These are phyloP conservation scores for Cercospora citrullina DNA, from an alignment of 2,329 filamentous ascomycete genomes.

Conservation along the genomic window DNA sequence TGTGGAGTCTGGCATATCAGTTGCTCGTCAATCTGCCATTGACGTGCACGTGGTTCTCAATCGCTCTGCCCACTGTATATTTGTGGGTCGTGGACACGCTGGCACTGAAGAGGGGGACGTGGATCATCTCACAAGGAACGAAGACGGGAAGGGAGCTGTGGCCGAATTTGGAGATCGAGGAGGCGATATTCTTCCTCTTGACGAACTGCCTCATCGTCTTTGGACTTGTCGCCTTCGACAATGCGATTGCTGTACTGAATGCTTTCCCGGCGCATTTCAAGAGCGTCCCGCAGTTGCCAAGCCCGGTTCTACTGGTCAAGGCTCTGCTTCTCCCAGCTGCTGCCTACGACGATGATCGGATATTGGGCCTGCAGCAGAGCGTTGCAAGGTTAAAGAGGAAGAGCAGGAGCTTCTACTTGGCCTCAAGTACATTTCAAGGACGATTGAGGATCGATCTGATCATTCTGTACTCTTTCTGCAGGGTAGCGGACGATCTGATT, in stretches of 20 bases:
- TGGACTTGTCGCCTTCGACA: slow-evolving; percentile 68
- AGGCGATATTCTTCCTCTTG: slow-evolving; percentile 70
- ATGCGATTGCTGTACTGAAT: slow-evolving; percentile 65
- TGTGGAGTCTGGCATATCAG: slow-evolving; percentile 64
- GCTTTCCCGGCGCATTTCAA: slow-evolving; percentile 62
- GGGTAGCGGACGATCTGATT: slow-evolving; percentile 71
- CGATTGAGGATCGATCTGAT: slow-evolving; percentile 67
- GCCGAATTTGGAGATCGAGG: slow-evolving; percentile 68
- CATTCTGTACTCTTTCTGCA: slow-evolving; percentile 70
- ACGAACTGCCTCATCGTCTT: slow-evolving; percentile 71
- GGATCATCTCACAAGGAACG: slow-evolving; percentile 68
- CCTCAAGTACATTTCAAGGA: slow-evolving; percentile 68
- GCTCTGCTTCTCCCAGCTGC: slow-evolving; percentile 53
- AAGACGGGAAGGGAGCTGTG: slow-evolving; percentile 66
- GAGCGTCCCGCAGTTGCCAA: slow-evolving; percentile 51
- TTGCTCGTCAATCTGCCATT: slow-evolving; percentile 63
- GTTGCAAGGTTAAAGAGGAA: slow-evolving; percentile 60
- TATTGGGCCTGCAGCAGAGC: slow-evolving; percentile 61
- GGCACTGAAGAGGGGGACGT: slow-evolving; percentile 66
- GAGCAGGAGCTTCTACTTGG: slow-evolving; percentile 72
- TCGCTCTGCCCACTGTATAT: slow-evolving; percentile 65
- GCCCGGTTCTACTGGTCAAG: slow-evolving; percentile 52
- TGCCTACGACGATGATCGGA: slow-evolving; percentile 58
- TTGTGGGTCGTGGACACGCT: slow-evolving; percentile 72
- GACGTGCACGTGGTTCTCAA: slow-evolving; percentile 59